Evolutionary conservation across 495 filamentous ascomycete species (phyloP).

Genomic region (Wilcoxina mikolae): DNA sequence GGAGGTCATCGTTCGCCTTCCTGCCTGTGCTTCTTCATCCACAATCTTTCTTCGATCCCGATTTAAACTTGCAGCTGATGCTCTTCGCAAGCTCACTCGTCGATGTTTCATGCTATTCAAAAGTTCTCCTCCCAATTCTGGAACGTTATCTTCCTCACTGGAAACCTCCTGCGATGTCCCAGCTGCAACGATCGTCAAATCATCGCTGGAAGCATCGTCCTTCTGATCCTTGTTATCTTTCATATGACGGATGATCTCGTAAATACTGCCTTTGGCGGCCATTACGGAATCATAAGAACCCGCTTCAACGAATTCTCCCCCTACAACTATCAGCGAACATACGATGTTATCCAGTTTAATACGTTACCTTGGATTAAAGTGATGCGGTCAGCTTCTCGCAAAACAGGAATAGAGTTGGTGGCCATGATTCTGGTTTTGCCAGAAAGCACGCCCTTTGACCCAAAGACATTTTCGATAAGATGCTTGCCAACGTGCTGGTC

Average conservation of each 20-base stretch:
- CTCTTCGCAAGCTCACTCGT: slow-evolving; percentile 64
- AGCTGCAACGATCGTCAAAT: slow-evolving; percentile 41
- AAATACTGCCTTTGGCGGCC: slow-evolving; percentile 84
- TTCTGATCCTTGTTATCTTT: slow-evolving; percentile 55
- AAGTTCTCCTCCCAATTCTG: slow-evolving; percentile 21
- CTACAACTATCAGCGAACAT: slow-evolving; percentile 37
- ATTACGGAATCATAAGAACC: slow-evolving; percentile 82
- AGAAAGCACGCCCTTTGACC: slow-evolving; percentile 62
- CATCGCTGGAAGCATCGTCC: slow-evolving; percentile 42
- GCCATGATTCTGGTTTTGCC: slow-evolving; percentile 87
- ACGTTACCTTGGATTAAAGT: slow-evolving; percentile 34
- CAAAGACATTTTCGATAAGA: slow-evolving; percentile 84
- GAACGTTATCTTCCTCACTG: slow-evolving; percentile 36
- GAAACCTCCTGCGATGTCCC: slow-evolving; percentile 32
- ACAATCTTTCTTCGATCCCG: slow-evolving; percentile 65
- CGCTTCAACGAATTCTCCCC: slow-evolving; percentile 69
- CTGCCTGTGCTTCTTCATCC: slow-evolving; percentile 60
- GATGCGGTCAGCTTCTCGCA: slow-evolving; percentile 77
- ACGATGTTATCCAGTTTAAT: background rate
- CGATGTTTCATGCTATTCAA: slow-evolving; percentile 40
- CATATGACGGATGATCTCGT: slow-evolving; percentile 49
- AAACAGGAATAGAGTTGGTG: slow-evolving; percentile 87
- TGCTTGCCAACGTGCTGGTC: slow-evolving; percentile 96
- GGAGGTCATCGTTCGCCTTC: slow-evolving; percentile 59
- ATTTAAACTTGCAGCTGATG: slow-evolving; percentile 79